Percentiles rank a stretch among this genome's conserved stretches.
phyloP scores from a whole-genome alignment of 108 stramenopile species.

The Discostella stelligeroides region DNA sequence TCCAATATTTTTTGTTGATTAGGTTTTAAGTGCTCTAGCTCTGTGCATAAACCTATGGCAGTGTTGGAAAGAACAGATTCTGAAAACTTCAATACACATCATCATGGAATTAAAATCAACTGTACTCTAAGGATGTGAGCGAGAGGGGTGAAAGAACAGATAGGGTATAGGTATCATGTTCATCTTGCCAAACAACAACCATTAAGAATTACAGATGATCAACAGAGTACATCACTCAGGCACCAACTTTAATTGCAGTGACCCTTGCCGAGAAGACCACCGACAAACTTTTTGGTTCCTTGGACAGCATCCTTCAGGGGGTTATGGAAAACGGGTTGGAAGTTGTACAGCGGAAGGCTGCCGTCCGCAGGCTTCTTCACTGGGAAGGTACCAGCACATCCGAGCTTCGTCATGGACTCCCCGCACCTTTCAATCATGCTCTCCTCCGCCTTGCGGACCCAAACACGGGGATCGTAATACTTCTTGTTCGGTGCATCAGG shows the following conservation, averaged over 20 bases:
- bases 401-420: slow-evolving; percentile 85
- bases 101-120: too few species aligned
- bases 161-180: too few species aligned
- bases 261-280: slow-evolving; percentile 10
- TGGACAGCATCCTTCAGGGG: slow-evolving; percentile 30
- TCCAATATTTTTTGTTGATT: too few species aligned
- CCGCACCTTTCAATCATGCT: slow-evolving; percentile 84
- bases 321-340: slow-evolving; percentile 33
- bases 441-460: slow-evolving; percentile 97
- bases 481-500: slow-evolving; percentile 98
- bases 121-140: too few species aligned
- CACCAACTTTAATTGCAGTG: neutral
- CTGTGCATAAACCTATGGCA: too few species aligned
- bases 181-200: too few species aligned
- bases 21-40: too few species aligned
- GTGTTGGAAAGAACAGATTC: too few species aligned
- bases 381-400: slow-evolving; percentile 67
- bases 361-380: slow-evolving; percentile 41
- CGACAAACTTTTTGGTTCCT: slow-evolving; percentile 10
- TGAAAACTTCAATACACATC: too few species aligned
- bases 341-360: slow-evolving; percentile 40
- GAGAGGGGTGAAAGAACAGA: too few species aligned
- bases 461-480: slow-evolving; percentile 97
- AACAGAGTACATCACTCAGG: too few species aligned
- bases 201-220: too few species aligned